Conservation (phyloP, 768 basidiomycete genomes). For the Plicaturopsis crispa region DNA sequence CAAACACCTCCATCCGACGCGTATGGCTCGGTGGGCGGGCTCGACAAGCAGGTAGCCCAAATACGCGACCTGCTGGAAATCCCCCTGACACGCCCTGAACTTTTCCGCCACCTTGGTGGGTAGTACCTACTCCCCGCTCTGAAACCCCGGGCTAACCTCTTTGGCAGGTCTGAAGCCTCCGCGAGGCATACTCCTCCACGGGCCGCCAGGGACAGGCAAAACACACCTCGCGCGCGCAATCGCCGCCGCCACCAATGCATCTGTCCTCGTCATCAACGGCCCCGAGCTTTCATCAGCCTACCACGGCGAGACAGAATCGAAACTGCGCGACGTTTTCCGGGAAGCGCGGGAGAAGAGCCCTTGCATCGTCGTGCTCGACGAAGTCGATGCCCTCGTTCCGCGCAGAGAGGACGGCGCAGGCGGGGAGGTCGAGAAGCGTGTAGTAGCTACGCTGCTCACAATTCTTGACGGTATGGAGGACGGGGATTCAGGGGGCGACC, state of each 20-base stretch:
- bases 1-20: constrained; percentile 39
- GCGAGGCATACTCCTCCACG: constrained; percentile 90
- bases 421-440: constrained; percentile 93
- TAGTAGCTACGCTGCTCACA: constrained; percentile 91
- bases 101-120: constrained; percentile 71
- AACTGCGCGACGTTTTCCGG: constrained; percentile 82
- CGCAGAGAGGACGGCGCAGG: constrained; percentile 83
- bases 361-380: constrained; percentile 92
- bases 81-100: constrained; percentile 73
- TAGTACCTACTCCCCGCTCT: constrained; percentile 6
- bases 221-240: constrained; percentile 95
- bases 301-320: constrained; percentile 94
- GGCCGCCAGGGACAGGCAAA: constrained; percentile 97
- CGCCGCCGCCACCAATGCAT: constrained; percentile 77
- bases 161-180: constrained; percentile 80
- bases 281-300: constrained; percentile 93
- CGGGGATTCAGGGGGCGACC: constrained; percentile 23
- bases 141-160: constrained; percentile 1
- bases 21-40: constrained; percentile 83
- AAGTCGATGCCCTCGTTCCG: constrained; percentile 93
- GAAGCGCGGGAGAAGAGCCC: constrained; percentile 78
- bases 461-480: constrained; percentile 87
- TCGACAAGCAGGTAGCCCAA: constrained; percentile 79
- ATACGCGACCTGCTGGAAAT: constrained; percentile 84
- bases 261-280: constrained; percentile 91